phyloP scores from a whole-genome alignment of 2,329 filamentous ascomycete genomes.

The Penicillium crustosum region DNA sequence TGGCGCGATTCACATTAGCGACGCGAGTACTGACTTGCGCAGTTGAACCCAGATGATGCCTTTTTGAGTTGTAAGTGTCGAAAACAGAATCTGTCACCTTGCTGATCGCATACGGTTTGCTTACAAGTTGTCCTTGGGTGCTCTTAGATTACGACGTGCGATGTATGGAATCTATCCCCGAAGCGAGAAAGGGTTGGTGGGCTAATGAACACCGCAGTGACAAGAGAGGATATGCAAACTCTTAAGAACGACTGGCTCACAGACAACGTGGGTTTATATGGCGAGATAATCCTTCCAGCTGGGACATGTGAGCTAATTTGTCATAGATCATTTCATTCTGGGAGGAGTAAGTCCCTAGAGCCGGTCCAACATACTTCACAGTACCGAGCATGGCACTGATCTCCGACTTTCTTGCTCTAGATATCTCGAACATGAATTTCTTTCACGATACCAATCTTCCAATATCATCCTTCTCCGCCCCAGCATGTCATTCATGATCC shows the following conservation, averaged over 20 bases:
- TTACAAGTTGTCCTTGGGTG: conserved; percentile 13
- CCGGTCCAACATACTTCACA: not conserved
- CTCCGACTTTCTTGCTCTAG: conserved; percentile 33
- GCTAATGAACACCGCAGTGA: conserved; percentile 58
- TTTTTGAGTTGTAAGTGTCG: conserved; percentile 66
- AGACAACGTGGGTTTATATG: conserved; percentile 69
- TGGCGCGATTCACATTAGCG: not conserved
- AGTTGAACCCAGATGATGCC: conserved; percentile 63
- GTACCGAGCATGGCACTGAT: conserved; percentile 12
- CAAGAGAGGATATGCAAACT: conserved; percentile 81
- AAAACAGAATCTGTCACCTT: not conserved
- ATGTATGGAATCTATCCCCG: conserved; percentile 47
- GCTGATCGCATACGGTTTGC: not conserved
- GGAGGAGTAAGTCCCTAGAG: conserved; percentile 70
- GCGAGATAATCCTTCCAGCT: conserved; percentile 5
- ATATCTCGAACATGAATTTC: conserved; percentile 85
- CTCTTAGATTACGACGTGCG: conserved; percentile 62
- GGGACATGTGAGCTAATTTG: conserved; percentile 25
- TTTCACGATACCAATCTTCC: conserved; percentile 75
- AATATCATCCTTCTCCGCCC: conserved; percentile 89
- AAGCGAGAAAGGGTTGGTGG: not conserved
- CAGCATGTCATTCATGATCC: conserved; percentile 87
- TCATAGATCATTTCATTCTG: conserved; percentile 88
- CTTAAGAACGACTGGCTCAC: conserved; percentile 94
- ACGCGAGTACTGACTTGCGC: conserved; percentile 22